Evolutionary conservation across 2,329 filamentous ascomycete species (phyloP).

Genomic region (Capronia epimyces): DNA sequence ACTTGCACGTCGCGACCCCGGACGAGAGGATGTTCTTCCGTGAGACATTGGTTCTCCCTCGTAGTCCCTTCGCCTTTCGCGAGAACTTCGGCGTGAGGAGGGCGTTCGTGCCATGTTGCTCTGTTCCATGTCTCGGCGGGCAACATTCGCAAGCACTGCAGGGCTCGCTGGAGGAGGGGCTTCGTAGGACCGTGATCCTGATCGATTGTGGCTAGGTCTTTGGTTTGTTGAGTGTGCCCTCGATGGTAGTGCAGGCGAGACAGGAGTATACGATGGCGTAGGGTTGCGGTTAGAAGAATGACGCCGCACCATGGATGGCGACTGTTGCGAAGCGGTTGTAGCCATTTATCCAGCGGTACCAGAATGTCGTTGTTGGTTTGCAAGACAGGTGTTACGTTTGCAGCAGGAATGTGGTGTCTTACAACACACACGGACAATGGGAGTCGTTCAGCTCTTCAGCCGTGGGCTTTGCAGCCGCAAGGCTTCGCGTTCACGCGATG

Average conservation of each 20-base stretch:
- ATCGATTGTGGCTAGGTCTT: slow-evolving; percentile 36
- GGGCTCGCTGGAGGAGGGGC: slow-evolving; percentile 44
- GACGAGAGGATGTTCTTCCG: slow-evolving; percentile 38
- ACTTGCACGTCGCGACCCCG: slow-evolving; percentile 40
- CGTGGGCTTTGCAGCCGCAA: slow-evolving; percentile 14
- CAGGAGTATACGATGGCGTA: slow-evolving; percentile 38
- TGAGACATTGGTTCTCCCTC: slow-evolving; percentile 53
- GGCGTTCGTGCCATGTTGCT: slow-evolving; percentile 57
- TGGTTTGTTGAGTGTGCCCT: slow-evolving; percentile 44
- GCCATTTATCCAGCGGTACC: slow-evolving; percentile 34
- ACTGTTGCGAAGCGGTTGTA: slow-evolving; percentile 43
- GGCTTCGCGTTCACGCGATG: slow-evolving; percentile 9
- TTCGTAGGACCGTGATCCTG: slow-evolving; percentile 37
- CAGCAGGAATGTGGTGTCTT: slow-evolving; percentile 17
- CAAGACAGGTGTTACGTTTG: slow-evolving; percentile 16
- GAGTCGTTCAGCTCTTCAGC: slow-evolving; percentile 1
- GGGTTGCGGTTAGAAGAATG: slow-evolving; percentile 46
- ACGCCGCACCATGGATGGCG: slow-evolving; percentile 46
- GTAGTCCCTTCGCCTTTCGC: slow-evolving; percentile 51
- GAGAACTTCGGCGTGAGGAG: slow-evolving; percentile 58
- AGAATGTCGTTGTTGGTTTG: not conserved
- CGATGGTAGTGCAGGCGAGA: slow-evolving; percentile 41
- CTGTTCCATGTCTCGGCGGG: slow-evolving; percentile 68
- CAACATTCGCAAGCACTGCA: slow-evolving; percentile 48
- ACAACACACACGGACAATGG: slow-evolving; percentile 13